These are phyloP conservation scores for Vitis labrusca DNA, from an alignment of 164 flowering plant genomes.

Conservation along the genomic window DNA sequence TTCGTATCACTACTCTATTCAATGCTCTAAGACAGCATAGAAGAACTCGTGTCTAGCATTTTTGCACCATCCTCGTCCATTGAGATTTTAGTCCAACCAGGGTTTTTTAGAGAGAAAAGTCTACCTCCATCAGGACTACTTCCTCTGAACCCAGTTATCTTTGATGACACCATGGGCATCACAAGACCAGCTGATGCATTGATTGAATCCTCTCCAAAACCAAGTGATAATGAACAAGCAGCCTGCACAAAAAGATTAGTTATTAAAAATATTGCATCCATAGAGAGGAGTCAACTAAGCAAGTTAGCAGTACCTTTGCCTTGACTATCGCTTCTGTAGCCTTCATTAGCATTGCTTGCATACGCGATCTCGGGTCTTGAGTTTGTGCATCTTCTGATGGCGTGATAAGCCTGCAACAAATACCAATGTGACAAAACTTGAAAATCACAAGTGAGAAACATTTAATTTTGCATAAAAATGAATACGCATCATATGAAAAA, in stretches of 20 bases:
- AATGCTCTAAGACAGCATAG: conserved; percentile 41
- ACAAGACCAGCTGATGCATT: conserved; percentile 88
- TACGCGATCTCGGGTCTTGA: conserved; percentile 42
- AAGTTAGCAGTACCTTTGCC: conserved; percentile 60
- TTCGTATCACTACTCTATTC: conserved; percentile 15
- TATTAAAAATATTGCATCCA: background rate
- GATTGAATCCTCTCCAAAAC: conserved; percentile 83
- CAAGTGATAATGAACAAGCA: conserved; percentile 63
- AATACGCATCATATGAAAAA: too few species aligned
- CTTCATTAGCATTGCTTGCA: conserved; percentile 37
- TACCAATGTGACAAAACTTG: background rate
- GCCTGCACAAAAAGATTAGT: conserved; percentile 46
- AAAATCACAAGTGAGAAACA: background rate
- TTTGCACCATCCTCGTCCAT: conserved; percentile 50
- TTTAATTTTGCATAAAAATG: background rate
- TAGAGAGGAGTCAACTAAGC: background rate
- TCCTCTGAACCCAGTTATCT: conserved; percentile 89
- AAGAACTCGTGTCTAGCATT: conserved; percentile 38
- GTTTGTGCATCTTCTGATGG: conserved; percentile 45
- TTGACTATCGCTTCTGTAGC: conserved; percentile 37
- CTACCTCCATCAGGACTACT: conserved; percentile 48
- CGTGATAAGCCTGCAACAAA: conserved; percentile 35
- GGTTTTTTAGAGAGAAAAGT: conserved; percentile 43
- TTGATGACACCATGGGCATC: conserved; percentile 98
- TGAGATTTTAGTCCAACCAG: conserved; percentile 63